Evolutionary conservation across 345 rosid genomes (phyloP).

Genomic region (Turritis glabra): DNA sequence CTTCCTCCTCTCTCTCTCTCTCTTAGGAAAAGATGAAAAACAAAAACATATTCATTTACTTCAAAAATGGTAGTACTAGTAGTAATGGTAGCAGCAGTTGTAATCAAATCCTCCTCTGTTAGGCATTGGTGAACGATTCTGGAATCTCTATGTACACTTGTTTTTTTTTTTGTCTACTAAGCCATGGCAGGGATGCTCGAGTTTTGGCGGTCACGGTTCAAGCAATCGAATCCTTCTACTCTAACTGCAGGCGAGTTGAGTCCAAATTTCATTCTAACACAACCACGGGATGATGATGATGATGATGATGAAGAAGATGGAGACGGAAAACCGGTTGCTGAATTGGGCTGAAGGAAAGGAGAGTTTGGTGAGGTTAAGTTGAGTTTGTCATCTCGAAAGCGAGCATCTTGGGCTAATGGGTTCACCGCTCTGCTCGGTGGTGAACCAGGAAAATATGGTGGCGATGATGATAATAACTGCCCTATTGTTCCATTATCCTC

Average conservation of each 20-base stretch:
- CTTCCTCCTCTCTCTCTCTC: conserved; percentile 29
- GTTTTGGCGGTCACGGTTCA: conserved; percentile 87
- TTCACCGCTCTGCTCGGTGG: conserved; percentile 88
- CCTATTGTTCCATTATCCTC: conserved; percentile 59
- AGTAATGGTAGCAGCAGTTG: not conserved
- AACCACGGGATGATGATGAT: conserved; percentile 65
- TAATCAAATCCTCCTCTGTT: conserved; percentile 35
- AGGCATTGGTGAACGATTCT: conserved; percentile 21
- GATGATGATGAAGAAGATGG: conserved; percentile 46
- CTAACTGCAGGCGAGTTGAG: conserved; percentile 87
- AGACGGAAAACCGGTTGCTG: conserved; percentile 37
- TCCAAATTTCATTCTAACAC: conserved; percentile 74
- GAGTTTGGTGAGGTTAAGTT: conserved; percentile 38
- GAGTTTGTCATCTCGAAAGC: conserved; percentile 69
- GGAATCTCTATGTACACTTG: conserved; percentile 64
- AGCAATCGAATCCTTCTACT: conserved; percentile 99
- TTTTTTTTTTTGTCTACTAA: conserved; percentile 46
- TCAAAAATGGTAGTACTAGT: conserved; percentile 37
- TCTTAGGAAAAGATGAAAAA: conserved; percentile 12
- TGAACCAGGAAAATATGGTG: conserved; percentile 81
- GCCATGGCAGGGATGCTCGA: conserved; percentile 99
- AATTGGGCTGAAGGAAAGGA: conserved; percentile 36
- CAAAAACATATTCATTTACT: conserved; percentile 28
- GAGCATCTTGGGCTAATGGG: conserved; percentile 81
- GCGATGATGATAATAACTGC: conserved; percentile 47